Evolutionary conservation across 2,329 filamentous ascomycete genomes (phyloP).

Genomic region (Aspergillus unguis): DNA sequence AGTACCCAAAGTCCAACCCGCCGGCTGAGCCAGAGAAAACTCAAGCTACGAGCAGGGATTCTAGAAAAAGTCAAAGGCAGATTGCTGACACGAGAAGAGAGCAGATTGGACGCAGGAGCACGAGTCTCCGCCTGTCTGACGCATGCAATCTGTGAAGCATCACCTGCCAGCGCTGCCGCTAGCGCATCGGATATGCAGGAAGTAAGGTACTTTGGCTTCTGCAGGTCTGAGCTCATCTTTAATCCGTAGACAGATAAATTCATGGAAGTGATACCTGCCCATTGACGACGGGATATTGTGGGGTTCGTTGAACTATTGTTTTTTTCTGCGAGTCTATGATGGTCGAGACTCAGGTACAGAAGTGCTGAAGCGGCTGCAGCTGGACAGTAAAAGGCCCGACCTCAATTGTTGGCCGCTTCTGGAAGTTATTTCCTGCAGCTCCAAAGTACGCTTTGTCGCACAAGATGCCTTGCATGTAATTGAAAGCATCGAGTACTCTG

Average conservation of each 20-base stretch:
- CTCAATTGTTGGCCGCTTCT: too few species aligned
- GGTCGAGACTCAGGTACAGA: too few species aligned
- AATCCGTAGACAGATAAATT: neutral
- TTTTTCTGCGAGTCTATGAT: too few species aligned
- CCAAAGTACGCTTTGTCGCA: too few species aligned
- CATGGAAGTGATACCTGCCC: neutral
- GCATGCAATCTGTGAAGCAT: constrained; percentile 1
- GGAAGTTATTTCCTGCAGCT: too few species aligned
- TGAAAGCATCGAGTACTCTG: too few species aligned
- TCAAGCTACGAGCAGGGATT: too few species aligned
- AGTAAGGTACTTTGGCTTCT: neutral
- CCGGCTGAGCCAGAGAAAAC: too few species aligned
- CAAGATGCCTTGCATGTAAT: too few species aligned
- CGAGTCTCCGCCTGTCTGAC: neutral
- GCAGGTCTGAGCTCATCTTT: neutral
- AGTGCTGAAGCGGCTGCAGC: too few species aligned
- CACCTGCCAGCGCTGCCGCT: neutral
- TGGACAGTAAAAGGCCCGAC: too few species aligned
- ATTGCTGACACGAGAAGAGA: neutral
- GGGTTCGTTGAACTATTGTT: constrained; percentile 1
- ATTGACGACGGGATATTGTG: neutral
- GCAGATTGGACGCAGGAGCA: neutral
- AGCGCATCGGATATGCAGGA: constrained; percentile 2
- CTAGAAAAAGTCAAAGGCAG: neutral
- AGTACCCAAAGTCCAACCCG: too few species aligned